These are phyloP conservation scores for Thymus quinquecostatus DNA, from an alignment of 257 asterid species.

Conservation along the genomic window DNA sequence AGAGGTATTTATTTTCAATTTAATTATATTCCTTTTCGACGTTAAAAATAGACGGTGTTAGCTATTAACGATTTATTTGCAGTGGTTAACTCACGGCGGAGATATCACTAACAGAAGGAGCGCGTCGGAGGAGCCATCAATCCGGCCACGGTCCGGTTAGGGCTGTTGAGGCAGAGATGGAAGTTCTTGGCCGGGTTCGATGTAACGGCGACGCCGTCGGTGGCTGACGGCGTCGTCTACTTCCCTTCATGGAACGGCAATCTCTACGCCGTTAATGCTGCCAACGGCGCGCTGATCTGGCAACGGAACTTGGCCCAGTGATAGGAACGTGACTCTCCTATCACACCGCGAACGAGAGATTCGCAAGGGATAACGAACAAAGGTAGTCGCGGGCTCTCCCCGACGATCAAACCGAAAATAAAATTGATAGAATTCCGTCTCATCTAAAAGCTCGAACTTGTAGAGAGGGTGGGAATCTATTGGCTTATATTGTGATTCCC, in stretches of 20 bases:
- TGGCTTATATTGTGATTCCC: too few relatives aligned
- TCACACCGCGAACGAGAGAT: too few relatives aligned
- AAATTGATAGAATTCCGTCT: too few relatives aligned
- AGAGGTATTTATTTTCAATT: slow-evolving; percentile 39
- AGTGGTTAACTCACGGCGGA: slow-evolving; percentile 77
- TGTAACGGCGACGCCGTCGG: slow-evolving; percentile 72
- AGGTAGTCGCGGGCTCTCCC: too few relatives aligned
- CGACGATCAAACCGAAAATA: too few relatives aligned
- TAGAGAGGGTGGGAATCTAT: too few relatives aligned
- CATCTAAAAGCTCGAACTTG: too few relatives aligned
- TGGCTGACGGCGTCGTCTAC: slow-evolving; percentile 55
- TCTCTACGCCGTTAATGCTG: slow-evolving; percentile 62
- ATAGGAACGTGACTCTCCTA: too few relatives aligned
- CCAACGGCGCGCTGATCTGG: slow-evolving; percentile 63
- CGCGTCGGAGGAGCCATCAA: slow-evolving; percentile 48
- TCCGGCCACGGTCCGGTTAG: slow-evolving; percentile 31
- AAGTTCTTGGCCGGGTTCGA: slow-evolving; percentile 73
- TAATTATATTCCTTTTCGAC: neutral
- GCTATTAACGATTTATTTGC: slow-evolving; percentile 17
- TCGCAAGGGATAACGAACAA: too few relatives aligned
- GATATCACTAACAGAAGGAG: slow-evolving; percentile 59
- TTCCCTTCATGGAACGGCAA: slow-evolving; percentile 86
- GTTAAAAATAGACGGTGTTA: too few relatives aligned
- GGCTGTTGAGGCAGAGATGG: slow-evolving; percentile 52
- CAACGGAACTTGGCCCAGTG: slow-evolving; percentile 52